Conservation (phyloP, 495 filamentous ascomycete species). For the Saxophila tyrrhenica region DNA sequence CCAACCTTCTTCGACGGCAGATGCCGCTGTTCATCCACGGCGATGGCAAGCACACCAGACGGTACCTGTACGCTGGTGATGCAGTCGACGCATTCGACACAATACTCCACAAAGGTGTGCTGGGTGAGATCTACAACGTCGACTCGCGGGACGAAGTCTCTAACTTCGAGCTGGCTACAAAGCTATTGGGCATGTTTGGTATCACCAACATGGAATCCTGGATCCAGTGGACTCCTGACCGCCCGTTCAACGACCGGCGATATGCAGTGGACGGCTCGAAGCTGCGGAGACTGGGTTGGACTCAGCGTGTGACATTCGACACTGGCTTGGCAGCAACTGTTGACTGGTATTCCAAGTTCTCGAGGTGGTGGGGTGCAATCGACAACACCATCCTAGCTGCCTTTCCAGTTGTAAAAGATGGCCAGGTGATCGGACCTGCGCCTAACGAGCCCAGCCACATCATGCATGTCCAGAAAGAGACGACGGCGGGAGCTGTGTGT, state of each 20-base stretch:
- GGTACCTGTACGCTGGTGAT: conserved; percentile 61
- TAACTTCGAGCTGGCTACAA: conserved; percentile 42
- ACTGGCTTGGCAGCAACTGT: conserved; percentile 55
- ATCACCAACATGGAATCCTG: conserved; percentile 31
- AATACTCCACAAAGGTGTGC: conserved; percentile 55
- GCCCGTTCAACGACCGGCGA: conserved; percentile 62
- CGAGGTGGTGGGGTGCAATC: conserved; percentile 66
- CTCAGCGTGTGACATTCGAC: conserved; percentile 47
- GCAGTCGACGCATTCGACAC: conserved; percentile 69
- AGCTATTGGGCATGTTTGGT: conserved; percentile 37
- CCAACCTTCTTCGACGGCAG: conserved; percentile 45
- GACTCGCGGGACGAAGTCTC: conserved; percentile 56
- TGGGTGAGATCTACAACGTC: conserved; percentile 64
- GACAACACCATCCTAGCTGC: conserved; percentile 35
- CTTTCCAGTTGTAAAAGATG: conserved; percentile 26
- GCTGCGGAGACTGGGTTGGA: conserved; percentile 54
- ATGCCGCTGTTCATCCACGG: conserved; percentile 57
- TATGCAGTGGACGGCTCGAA: conserved; percentile 60
- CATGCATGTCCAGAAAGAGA: background rate
- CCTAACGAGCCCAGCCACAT: no score
- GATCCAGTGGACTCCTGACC: conserved; percentile 55
- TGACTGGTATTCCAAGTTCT: conserved; percentile 55
- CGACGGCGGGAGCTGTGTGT: background rate
- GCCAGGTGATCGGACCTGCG: background rate
- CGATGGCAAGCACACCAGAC: conserved; percentile 51